These are phyloP conservation scores for Dimocarpus longan DNA, from an alignment of 345 rosid genomes.

Conservation along the genomic window DNA sequence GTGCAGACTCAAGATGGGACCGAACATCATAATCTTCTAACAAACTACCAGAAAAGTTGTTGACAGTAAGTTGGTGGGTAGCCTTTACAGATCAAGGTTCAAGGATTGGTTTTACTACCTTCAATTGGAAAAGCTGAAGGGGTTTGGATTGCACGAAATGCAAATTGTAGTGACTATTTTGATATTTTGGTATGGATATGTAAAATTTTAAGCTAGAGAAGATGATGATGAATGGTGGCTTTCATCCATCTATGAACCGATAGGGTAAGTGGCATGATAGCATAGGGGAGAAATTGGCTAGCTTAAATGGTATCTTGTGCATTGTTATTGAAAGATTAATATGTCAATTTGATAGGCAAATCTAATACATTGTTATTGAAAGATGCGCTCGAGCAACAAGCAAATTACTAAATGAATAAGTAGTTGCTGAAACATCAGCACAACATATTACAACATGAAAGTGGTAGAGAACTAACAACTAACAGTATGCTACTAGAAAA, in stretches of 20 bases:
- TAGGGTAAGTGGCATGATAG: background rate
- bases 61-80: background rate
- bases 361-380: background rate
- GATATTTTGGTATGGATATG: background rate
- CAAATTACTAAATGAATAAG: background rate
- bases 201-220: background rate
- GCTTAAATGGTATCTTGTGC: background rate
- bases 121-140: background rate
- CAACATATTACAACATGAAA: background rate
- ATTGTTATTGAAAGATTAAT: too few relatives aligned
- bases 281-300: background rate
- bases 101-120: background rate
- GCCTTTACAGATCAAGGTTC: background rate
- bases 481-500: too few relatives aligned
- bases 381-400: background rate
- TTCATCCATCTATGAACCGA: background rate
- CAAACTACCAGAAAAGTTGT: background rate
- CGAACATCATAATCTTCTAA: background rate
- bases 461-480: too few relatives aligned
- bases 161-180: background rate
- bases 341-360: constrained; percentile 13
- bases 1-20: background rate
- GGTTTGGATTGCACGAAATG: background rate
- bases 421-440: background rate
- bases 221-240: background rate